These are phyloP conservation scores for Canna indica DNA, from an alignment of 176 grass and related monocot genomes.

Conservation along the genomic window DNA sequence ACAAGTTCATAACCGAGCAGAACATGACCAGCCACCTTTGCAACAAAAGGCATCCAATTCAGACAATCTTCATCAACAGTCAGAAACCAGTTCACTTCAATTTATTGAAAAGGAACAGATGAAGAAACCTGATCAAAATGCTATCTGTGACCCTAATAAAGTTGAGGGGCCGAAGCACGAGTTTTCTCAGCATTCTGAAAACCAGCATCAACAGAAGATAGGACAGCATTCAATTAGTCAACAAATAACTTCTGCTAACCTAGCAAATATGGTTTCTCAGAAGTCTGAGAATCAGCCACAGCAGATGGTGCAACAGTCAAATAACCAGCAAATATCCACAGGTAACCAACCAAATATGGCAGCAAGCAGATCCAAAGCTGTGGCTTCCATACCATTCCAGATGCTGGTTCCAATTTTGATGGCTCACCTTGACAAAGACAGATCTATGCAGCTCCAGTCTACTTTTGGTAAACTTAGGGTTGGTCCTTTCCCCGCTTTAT, in stretches of 20 bases:
- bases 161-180: conserved; percentile 6
- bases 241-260: conserved; percentile 36
- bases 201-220: conserved; percentile 27
- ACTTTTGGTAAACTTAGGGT: conserved; percentile 86
- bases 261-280: conserved; percentile 19
- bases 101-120: conserved; percentile 20
- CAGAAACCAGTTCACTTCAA: conserved; percentile 1
- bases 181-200: conserved; percentile 9
- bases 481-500: conserved; percentile 27
- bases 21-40: conserved; percentile 24
- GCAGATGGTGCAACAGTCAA: conserved; percentile 41
- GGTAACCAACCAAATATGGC: conserved; percentile 41
- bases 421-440: conserved; percentile 77
- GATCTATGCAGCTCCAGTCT: conserved; percentile 70
- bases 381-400: conserved; percentile 73
- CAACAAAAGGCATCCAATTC: conserved; percentile 27
- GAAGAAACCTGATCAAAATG: conserved; percentile 45
- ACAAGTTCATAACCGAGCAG: conserved; percentile 19
- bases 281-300: conserved; percentile 24
- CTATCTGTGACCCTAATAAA: background rate
- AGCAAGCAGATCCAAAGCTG: conserved; percentile 28
- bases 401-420: conserved; percentile 88
- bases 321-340: conserved; percentile 45
- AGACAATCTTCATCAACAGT: background rate
- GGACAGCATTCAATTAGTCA: conserved; percentile 43